A percentile compares a stretch with the other conserved stretches of the same genome.
Evolutionary conservation across 1,139 yeast genomes (phyloP).

Genomic region (Saccharomyces hybrid): DNA sequence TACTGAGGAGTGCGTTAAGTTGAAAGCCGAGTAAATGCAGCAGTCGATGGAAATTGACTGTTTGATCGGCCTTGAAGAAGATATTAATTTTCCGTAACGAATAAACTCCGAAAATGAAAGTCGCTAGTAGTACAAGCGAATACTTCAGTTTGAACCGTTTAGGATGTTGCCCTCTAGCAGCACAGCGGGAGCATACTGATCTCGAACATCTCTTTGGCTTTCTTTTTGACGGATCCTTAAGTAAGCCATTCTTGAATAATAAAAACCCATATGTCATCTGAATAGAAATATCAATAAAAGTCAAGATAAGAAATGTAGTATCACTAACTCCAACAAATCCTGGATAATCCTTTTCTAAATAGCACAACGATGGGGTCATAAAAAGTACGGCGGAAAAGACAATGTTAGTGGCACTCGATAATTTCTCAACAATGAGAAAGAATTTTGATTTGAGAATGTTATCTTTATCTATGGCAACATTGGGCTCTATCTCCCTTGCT

Average conservation of each 20-base stretch:
- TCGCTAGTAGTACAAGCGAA: neutral
- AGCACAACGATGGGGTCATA: neutral
- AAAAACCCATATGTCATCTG: neutral
- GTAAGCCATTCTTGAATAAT: neutral
- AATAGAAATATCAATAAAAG: neutral
- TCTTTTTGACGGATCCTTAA: neutral
- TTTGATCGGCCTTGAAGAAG: neutral
- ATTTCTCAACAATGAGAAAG: neutral
- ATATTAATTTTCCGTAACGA: neutral
- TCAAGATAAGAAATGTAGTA: neutral
- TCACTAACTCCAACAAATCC: neutral
- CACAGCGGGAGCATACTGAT: neutral
- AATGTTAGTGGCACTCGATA: neutral
- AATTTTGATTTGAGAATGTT: neutral
- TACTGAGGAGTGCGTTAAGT: neutral
- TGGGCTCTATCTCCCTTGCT: neutral
- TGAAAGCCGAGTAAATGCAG: neutral
- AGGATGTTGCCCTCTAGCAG: neutral
- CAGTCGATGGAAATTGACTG: neutral
- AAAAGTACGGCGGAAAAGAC: neutral
- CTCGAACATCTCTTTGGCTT: neutral
- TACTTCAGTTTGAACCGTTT: neutral
- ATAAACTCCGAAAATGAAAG: neutral
- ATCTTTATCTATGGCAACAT: neutral
- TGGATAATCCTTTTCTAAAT: neutral